These are phyloP conservation scores for Xylariaceae sp. DNA, from an alignment of 2,329 filamentous ascomycete species.

Conservation along the genomic window DNA sequence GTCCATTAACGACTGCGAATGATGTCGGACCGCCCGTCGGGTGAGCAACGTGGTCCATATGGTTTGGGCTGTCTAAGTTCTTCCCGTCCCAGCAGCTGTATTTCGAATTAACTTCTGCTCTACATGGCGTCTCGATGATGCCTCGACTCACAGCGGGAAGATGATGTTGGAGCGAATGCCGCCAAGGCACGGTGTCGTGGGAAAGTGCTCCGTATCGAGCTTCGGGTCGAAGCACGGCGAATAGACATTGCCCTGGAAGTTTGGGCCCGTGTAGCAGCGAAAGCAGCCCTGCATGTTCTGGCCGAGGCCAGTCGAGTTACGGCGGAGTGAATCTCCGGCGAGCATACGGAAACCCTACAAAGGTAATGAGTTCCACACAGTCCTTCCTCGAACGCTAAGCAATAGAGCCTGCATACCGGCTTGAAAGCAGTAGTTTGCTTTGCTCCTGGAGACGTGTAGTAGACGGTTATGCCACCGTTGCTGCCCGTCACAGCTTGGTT, in stretches of 20 bases:
- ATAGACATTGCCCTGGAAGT: constrained; percentile 38
- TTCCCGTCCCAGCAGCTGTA: constrained; percentile 49
- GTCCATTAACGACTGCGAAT: constrained; percentile 12
- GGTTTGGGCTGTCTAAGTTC: constrained; percentile 43
- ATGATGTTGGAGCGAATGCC: constrained; percentile 16
- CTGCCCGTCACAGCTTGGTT: constrained; percentile 18
- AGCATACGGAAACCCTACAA: constrained; percentile 40
- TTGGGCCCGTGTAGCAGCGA: constrained; percentile 36
- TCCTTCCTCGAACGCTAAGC: not conserved
- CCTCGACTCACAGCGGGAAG: constrained; percentile 12
- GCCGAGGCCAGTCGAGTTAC: constrained; percentile 24
- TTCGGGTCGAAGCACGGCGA: constrained; percentile 37
- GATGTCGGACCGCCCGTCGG: constrained; percentile 10
- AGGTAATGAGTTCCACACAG: constrained; percentile 36
- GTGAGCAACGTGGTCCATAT: constrained; percentile 29
- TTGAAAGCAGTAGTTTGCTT: constrained; percentile 35
- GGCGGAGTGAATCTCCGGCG: constrained; percentile 31
- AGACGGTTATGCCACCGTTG: constrained; percentile 22
- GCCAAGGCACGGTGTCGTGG: constrained; percentile 13
- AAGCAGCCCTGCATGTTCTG: constrained; percentile 35
- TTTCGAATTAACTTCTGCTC: not conserved
- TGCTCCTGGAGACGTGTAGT: constrained; percentile 32
- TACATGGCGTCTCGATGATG: not conserved
- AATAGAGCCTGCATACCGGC: constrained; percentile 42
- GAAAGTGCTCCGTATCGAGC: constrained; percentile 40